Base-by-base conservation (phyloP, 805 yeast genomes). In the Blastobotrys muscicola region DNA sequence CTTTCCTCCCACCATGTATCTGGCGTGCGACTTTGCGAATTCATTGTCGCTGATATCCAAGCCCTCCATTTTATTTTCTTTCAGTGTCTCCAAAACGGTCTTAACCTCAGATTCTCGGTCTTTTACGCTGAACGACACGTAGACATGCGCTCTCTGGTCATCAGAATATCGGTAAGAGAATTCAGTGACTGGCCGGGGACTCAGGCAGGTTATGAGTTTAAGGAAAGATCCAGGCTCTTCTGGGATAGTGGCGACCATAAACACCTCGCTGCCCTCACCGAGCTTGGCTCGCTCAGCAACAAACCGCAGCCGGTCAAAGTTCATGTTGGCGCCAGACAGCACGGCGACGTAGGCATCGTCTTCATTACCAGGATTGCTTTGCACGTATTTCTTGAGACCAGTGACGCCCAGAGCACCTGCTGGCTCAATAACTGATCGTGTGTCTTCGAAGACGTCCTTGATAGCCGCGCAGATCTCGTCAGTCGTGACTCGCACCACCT, bases 201-300 rank as follows among this genome's bases (percentile, higher is more conserved):
- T 80, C 37, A 92, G 78, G 36, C 85, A 71, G 33, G 72, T 70
- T 57, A 86, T 94, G 49, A 92, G 71, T 52, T 76, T 75, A 43
- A 75, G 72, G 66, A 92, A 92, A 44, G 94, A 83, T 26, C 97
- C 98, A 13, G 97, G 95, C 37, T 70, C 66, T 62, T 92, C 98
- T 16, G 97, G 97, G 50, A 92, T 86, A 36, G 86, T 80, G 12
- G 89, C 86, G 38, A 84, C 76, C 71, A 92, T 71, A 56, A 94
- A 90, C 5, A 86, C 95, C 68, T 92, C 99, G 54, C 82, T 85
- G 44, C 97, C 98, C 62, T 90, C 97, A 66, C 98, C 99, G n/a
- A 92, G 72, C 41, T 85, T 94, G 10, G 98, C 97, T 65, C 99
- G 81, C 65, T 92, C 99, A 46, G 95, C 78, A 14, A 92, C 97